Conservation (phyloP, 495 filamentous ascomycete genomes). For the Penicillium atrosanguineum region DNA sequence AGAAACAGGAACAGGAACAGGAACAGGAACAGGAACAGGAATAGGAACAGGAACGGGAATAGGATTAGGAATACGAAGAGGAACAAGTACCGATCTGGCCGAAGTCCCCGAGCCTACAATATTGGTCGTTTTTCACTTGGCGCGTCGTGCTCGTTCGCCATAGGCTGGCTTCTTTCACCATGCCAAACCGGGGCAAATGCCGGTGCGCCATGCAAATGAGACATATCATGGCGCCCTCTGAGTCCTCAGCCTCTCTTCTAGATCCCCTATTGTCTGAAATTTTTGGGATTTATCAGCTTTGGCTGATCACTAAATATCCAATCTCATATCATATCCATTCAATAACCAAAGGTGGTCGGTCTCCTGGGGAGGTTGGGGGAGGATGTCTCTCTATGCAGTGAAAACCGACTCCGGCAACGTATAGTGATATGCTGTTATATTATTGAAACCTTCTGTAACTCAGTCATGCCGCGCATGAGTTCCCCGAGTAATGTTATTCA, state of each 20-base stretch:
- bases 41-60: too few species aligned
- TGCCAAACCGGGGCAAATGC: neutral
- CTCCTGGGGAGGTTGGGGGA: neutral
- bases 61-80: too few species aligned
- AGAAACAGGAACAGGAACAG: slow-evolving; percentile 9
- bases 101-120: neutral
- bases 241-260: neutral
- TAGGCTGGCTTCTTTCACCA: neutral
- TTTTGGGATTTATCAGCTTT: neutral
- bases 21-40: too few species aligned
- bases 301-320: neutral
- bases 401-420: neutral
- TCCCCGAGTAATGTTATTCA: slow-evolving; percentile 5
- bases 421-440: neutral
- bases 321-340: neutral
- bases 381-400: neutral
- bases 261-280: neutral
- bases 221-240: neutral
- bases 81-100: too few species aligned
- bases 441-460: neutral
- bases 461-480: neutral
- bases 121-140: slow-evolving; percentile 5
- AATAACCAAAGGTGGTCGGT: neutral
- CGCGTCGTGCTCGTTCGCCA: neutral
- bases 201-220: neutral